These are phyloP conservation scores for Dactylellina sp. DNA, from an alignment of 2,329 filamentous ascomycete genomes.

Conservation along the genomic window DNA sequence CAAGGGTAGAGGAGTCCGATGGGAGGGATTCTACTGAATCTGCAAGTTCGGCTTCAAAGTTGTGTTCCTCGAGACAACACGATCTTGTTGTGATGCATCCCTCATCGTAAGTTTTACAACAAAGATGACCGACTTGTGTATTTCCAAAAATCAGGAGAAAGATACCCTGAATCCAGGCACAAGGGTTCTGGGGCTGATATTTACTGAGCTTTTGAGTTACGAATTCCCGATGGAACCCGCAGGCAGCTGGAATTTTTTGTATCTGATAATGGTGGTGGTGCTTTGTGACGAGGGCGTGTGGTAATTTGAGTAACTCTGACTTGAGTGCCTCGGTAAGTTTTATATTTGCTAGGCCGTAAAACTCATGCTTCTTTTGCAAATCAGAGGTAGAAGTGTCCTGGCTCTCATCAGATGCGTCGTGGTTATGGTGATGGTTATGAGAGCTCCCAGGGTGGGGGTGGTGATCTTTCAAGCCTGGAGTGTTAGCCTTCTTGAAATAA, in stretches of 20 bases:
- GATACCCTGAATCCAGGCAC: conserved; percentile 36
- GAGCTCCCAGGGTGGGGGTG: neutral
- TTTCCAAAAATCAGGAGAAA: conserved; percentile 32
- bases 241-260: conserved; percentile 5
- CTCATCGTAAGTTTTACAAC: conserved; percentile 24
- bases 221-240: conserved; percentile 32
- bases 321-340: conserved; percentile 14
- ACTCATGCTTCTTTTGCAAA: neutral
- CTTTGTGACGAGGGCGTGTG: conserved; percentile 25
- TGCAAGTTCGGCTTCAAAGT: conserved; percentile 13
- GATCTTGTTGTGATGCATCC: neutral
- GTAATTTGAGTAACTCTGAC: conserved; percentile 5
- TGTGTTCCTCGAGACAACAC: conserved; percentile 41
- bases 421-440: neutral
- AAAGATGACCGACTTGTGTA: conserved; percentile 23
- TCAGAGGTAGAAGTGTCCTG: neutral
- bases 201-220: conserved; percentile 1
- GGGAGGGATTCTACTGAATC: conserved; percentile 42
- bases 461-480: neutral
- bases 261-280: conserved; percentile 48
- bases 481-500: neutral
- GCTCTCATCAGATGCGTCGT: neutral
- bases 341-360: neutral
- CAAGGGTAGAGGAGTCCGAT: conserved; percentile 14
- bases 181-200: conserved; percentile 7